Evolutionary conservation across 345 rosid genomes (phyloP).

Genomic region (Balakata baccata): DNA sequence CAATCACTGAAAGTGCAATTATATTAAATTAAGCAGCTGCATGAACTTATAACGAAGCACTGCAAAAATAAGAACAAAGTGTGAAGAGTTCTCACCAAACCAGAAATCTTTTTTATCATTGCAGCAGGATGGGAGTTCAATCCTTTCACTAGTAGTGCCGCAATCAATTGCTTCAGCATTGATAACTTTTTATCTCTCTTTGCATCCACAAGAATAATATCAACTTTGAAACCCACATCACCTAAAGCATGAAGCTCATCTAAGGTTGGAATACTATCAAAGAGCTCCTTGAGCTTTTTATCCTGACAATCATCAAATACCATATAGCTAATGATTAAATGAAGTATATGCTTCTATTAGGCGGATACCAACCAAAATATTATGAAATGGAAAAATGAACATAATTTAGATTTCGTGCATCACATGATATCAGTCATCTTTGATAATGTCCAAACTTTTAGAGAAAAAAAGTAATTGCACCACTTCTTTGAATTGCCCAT

Average conservation of each 20-base stretch:
- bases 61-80: slow-evolving; percentile 10
- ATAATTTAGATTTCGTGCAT: not conserved
- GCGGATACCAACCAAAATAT: not conserved
- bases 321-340: slow-evolving; percentile 9
- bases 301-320: slow-evolving; percentile 46
- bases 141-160: slow-evolving; percentile 74
- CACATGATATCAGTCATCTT: not conserved
- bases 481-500: not conserved
- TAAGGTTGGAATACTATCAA: slow-evolving; percentile 67
- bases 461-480: slow-evolving; percentile 2
- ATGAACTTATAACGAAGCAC: slow-evolving; percentile 3
- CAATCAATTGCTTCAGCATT: slow-evolving; percentile 77
- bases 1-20: not conserved
- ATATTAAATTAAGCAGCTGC: not conserved
- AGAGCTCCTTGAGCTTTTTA: slow-evolving; percentile 70
- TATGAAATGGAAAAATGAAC: not conserved
- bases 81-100: slow-evolving; percentile 57
- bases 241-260: slow-evolving; percentile 86
- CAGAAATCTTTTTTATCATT: slow-evolving; percentile 86
- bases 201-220: slow-evolving; percentile 78
- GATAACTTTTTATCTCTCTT: slow-evolving; percentile 83
- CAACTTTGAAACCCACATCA: slow-evolving; percentile 66
- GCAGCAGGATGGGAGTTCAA: slow-evolving; percentile 84
- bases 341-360: not conserved
- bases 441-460: slow-evolving; percentile 6